phyloP scores from a whole-genome alignment of 2,329 filamentous ascomycete genomes.

The Aspergillus sp. region DNA sequence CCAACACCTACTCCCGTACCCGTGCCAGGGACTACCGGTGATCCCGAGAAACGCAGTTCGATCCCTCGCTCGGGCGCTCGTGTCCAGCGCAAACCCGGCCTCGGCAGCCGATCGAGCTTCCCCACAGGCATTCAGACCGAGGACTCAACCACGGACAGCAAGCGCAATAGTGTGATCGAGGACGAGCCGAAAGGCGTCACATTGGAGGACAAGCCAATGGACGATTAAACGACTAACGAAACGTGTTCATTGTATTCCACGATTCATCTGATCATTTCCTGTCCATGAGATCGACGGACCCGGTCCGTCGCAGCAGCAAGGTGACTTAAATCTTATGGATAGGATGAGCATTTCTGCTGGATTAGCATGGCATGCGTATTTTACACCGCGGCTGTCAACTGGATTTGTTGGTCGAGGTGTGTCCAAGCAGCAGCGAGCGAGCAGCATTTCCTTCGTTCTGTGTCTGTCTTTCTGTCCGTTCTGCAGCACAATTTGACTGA shows the following conservation, averaged over 20 bases:
- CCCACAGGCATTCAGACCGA: slow-evolving; percentile 12
- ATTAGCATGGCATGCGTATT: background rate
- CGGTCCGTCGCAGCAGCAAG: no score
- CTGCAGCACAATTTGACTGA: background rate
- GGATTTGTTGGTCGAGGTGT: slow-evolving; percentile 8
- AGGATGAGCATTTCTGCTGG: background rate
- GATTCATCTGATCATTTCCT: background rate
- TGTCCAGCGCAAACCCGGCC: slow-evolving; percentile 41
- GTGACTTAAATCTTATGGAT: background rate
- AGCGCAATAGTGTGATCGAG: slow-evolving; percentile 27
- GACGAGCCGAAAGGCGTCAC: slow-evolving; percentile 48
- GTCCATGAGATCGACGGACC: background rate
- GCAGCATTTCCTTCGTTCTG: slow-evolving; percentile 2
- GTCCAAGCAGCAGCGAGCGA: slow-evolving; percentile 1
- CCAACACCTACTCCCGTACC: slow-evolving; percentile 22
- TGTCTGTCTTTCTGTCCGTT: no score
- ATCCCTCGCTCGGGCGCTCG: slow-evolving; percentile 46
- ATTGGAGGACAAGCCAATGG: slow-evolving; percentile 68
- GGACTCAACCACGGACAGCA: slow-evolving; percentile 20
- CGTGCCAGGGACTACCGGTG: slow-evolving; percentile 7
- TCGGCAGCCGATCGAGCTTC: slow-evolving; percentile 33
- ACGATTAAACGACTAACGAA: slow-evolving; percentile 44
- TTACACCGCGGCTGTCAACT: slow-evolving; percentile 5
- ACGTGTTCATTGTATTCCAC: background rate
- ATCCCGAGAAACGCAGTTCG: slow-evolving; percentile 56